phyloP scores from a whole-genome alignment of 345 rosid species.

The Lagerstroemia speciosa region DNA sequence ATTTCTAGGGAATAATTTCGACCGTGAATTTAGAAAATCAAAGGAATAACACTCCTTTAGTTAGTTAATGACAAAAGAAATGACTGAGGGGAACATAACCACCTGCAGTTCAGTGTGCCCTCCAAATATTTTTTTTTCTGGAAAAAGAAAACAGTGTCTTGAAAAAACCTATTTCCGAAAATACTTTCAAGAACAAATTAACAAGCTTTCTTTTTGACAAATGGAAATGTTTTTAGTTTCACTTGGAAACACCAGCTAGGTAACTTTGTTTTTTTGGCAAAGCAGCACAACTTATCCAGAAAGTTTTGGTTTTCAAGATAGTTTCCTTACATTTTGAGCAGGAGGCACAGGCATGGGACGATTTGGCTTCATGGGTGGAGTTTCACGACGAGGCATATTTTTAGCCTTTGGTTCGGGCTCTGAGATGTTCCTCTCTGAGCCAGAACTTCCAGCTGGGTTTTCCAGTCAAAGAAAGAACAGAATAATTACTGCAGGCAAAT shows the following conservation, averaged over 20 bases:
- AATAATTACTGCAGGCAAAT: slow-evolving; percentile 10
- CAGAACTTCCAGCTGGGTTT: slow-evolving; percentile 56
- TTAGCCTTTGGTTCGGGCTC: slow-evolving; percentile 69
- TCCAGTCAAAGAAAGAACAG: slow-evolving; percentile 8
- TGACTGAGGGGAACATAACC: no score
- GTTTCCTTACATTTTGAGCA: slow-evolving; percentile 34
- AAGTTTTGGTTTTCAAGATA: background rate
- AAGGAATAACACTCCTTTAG: no score
- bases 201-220: no score
- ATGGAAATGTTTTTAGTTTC: no score
- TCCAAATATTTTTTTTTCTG: no score
- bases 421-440: slow-evolving; percentile 54
- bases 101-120: no score
- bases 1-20: background rate
- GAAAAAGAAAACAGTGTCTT: no score
- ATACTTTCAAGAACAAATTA: no score
- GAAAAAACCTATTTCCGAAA: no score
- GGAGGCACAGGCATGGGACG: slow-evolving; percentile 30
- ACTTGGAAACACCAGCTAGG: background rate
- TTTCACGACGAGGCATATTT: slow-evolving; percentile 38
- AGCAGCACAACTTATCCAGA: background rate
- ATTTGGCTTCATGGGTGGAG: slow-evolving; percentile 38
- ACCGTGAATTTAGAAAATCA: background rate
- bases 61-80: no score
- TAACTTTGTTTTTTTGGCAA: no score